Percentiles rank a stretch among this genome's conserved stretches.
Conservation (phyloP, 331 rosid genomes). For the Arachis monticola region DNA sequence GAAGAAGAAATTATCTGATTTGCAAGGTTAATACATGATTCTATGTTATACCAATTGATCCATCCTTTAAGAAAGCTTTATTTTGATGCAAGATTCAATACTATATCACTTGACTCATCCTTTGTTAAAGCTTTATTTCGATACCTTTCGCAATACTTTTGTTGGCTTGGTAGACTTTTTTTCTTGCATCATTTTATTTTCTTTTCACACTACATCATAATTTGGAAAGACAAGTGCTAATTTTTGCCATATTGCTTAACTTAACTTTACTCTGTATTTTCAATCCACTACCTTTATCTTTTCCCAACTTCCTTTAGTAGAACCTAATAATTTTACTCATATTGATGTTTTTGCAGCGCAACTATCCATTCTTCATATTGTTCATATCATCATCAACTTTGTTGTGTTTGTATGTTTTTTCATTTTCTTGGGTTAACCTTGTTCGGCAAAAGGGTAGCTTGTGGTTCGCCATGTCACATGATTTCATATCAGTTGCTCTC, state of each 20-base stretch:
- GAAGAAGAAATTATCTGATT: too few relatives aligned
- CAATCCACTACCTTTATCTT: background rate
- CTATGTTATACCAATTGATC: too few relatives aligned
- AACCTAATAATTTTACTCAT: conserved; percentile 35
- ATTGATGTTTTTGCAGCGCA: conserved; percentile 71
- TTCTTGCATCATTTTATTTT: background rate
- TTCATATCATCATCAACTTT: conserved; percentile 78
- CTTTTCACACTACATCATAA: background rate
- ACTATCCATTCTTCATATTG: conserved; percentile 82
- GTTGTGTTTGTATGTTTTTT: conserved; percentile 79
- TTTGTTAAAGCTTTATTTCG: background rate
- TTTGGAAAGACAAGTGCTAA: background rate
- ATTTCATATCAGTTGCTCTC: conserved; percentile 68
- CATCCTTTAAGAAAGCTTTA: too few relatives aligned
- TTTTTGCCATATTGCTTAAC: background rate
- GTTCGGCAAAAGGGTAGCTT: conserved; percentile 48
- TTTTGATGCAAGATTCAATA: background rate
- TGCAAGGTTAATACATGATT: too few relatives aligned
- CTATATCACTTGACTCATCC: background rate
- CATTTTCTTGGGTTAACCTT: conserved; percentile 79
- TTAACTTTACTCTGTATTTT: background rate
- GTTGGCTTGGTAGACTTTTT: background rate
- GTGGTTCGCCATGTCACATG: conserved; percentile 56
- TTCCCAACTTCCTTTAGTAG: background rate
- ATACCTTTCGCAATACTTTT: background rate